Base-by-base conservation (phyloP, 441 rosid genomes). In the Croton setiger region DNA sequence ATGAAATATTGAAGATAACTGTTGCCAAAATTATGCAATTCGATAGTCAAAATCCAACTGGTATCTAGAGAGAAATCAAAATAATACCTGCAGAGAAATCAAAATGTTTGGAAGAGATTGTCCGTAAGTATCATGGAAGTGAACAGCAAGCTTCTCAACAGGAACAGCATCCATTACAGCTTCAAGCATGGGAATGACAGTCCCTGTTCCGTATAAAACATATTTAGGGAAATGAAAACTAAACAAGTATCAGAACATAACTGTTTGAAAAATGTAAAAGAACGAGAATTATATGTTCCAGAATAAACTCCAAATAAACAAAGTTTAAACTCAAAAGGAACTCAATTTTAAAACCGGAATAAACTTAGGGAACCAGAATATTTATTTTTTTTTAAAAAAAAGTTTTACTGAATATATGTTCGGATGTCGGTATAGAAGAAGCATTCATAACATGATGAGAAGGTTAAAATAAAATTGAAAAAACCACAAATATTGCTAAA, bases 111-210 rank as follows among this genome's bases (percentile, higher is more conserved):
- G 75, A 73, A 91, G 97, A 75, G 97, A 90, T 79, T 94, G 99
- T 60, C 99, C 99, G 15, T 91, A 94, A 15, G 99, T 94, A 74
- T 94, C 99, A 55, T 94, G 99, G 82, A 94, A 91, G 81, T 94
- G 97, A 76, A 94, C 92, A 48, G 97, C 94, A 45, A 94, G 86
- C 79, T 87, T 94, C 52, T 88, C 90, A 8, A 71, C 83, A 15
- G 97, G 97, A 70, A 91, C 91, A 61, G 85, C 96, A 45, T 80
- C 86, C 91, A 85, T 87, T 20, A 91, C 97, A 57, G 96, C 94
- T 75, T 85, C 97, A 61, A 94, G 96, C 99, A 94, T 87, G 48
- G 90, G 92, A 78, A 86, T 79, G 61, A 91, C 91, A 70, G 80
- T 77, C 67, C 99, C 99, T 94, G 81, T 39, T 71, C 66, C 76